Evolutionary conservation across 441 rosid genomes (phyloP).

Genomic region (Arabidopsis lyrata): DNA sequence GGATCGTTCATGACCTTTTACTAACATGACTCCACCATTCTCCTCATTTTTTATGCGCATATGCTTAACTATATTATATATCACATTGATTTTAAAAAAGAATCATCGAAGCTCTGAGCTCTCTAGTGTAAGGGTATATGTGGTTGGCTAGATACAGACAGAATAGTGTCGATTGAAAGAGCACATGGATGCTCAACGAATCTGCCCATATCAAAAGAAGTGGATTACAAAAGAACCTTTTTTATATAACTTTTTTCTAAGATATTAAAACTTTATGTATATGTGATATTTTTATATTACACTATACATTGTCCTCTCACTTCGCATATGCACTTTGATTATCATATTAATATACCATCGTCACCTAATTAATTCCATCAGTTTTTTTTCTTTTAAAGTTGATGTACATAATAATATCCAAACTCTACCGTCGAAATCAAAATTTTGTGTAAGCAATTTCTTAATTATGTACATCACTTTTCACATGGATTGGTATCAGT

Average conservation of each 20-base stretch:
- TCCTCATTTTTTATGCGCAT: not conserved
- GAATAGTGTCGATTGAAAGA: conserved; percentile 36
- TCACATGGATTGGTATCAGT: too few species aligned
- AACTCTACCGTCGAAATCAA: too few species aligned
- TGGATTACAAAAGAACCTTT: conserved; percentile 30
- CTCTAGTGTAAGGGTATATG: conserved; percentile 27
- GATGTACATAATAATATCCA: not conserved
- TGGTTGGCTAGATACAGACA: conserved; percentile 48
- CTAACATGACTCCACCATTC: not conserved
- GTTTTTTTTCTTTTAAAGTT: not conserved
- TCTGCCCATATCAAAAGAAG: conserved; percentile 34
- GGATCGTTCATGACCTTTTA: not conserved
- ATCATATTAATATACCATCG: too few species aligned
- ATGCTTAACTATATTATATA: conserved; percentile 6
- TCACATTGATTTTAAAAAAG: conserved; percentile 1
- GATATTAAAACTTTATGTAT: not conserved
- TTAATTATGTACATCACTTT: not conserved
- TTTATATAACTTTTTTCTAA: conserved; percentile 8
- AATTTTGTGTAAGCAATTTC: too few species aligned
- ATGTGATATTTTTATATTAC: not conserved
- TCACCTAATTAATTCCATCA: too few species aligned
- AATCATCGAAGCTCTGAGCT: conserved; percentile 28
- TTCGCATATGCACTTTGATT: conserved; percentile 28
- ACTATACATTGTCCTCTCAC: conserved; percentile 12
- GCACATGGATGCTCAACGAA: conserved; percentile 49